phyloP scores from a whole-genome alignment of 441 rosid genomes.

The Croton setiger region DNA sequence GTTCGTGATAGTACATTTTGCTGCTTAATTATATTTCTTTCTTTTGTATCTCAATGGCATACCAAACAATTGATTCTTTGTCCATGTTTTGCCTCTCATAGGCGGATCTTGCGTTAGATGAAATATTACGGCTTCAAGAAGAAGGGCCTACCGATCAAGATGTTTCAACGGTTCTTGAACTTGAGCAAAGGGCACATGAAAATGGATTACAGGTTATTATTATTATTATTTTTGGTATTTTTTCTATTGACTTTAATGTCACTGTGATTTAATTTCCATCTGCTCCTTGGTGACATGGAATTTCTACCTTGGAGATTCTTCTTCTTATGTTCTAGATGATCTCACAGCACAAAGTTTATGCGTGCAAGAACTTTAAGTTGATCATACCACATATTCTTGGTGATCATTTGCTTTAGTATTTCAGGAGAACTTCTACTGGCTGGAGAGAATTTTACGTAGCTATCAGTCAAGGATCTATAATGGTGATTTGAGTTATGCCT shows the following conservation, averaged over 20 bases:
- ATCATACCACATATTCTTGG: neutral
- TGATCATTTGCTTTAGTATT: constrained; percentile 24
- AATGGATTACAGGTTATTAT: constrained; percentile 81
- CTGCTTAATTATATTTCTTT: neutral
- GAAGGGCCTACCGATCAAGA: constrained; percentile 51
- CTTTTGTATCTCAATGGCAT: neutral
- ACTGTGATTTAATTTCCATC: neutral
- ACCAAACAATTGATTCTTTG: constrained; percentile 21
- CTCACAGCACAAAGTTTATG: neutral
- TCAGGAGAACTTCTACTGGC: constrained; percentile 89
- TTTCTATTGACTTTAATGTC: constrained; percentile 1
- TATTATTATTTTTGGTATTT: neutral
- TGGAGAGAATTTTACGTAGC: constrained; percentile 70
- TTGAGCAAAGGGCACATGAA: constrained; percentile 91
- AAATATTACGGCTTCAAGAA: constrained; percentile 54
- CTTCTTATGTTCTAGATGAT: neutral
- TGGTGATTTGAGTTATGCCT: constrained; percentile 65
- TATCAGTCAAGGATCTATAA: constrained; percentile 84
- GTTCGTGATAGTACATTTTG: constrained; percentile 15
- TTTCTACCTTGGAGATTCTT: neutral
- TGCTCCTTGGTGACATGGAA: neutral
- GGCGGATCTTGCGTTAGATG: constrained; percentile 81
- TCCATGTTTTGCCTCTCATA: constrained; percentile 23
- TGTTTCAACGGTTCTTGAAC: constrained; percentile 56
- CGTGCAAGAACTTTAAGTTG: neutral